Percentiles rank a stretch among this genome's conserved stretches.
phyloP scores from a whole-genome alignment of 371 early-diverging fungal genomes.

The Syncephalastrum contaminatum region DNA sequence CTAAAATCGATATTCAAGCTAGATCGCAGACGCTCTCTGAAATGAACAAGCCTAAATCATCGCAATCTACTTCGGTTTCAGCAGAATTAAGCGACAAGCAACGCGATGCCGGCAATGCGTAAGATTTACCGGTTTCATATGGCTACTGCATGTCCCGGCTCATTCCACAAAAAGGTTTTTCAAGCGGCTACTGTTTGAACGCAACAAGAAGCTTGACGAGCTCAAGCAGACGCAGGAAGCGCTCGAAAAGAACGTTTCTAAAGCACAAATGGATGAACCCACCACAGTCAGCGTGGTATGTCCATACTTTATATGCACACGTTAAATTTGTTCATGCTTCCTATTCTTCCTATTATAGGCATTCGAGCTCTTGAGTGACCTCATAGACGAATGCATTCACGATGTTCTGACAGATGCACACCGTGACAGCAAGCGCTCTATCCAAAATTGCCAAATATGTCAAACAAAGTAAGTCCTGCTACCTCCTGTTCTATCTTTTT shows the following conservation, averaged over 20 bases:
- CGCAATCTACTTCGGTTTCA: too few species aligned
- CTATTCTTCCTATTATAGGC: conserved; percentile 24
- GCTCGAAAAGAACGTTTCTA: conserved; percentile 23
- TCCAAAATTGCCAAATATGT: conserved; percentile 65
- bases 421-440: conserved; percentile 56
- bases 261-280: background rate
- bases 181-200: conserved; percentile 35
- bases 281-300: too few species aligned
- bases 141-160: too few species aligned
- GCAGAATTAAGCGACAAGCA: too few species aligned
- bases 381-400: conserved; percentile 65
- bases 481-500: too few species aligned
- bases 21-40: too few species aligned
- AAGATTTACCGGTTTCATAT: too few species aligned
- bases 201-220: conserved; percentile 36
- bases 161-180: conserved; percentile 21
- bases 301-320: too few species aligned
- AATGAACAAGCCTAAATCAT: too few species aligned
- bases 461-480: conserved; percentile 54
- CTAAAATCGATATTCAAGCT: too few species aligned
- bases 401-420: conserved; percentile 70
- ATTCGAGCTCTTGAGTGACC: conserved; percentile 44
- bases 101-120: too few species aligned
- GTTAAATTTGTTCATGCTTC: too few species aligned
- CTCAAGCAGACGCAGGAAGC: conserved; percentile 34